Evolutionary conservation across 768 basidiomycete species (phyloP).

Genomic region (Candolleomyces efflorescens): DNA sequence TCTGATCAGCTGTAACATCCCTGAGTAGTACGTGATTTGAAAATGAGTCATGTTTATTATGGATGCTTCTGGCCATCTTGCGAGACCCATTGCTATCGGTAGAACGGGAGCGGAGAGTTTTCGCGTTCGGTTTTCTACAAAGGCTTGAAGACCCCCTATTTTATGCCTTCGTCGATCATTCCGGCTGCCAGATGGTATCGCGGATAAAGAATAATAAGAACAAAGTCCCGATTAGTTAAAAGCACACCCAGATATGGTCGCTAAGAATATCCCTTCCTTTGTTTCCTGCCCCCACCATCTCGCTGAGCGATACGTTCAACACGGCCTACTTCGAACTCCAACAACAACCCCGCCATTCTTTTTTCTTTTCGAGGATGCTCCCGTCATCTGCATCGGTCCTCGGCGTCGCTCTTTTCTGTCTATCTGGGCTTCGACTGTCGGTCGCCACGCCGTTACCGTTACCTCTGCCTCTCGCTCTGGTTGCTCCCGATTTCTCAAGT

Average conservation of each 20-base stretch:
- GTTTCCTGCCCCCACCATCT: constrained; percentile 16
- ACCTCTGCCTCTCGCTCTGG: constrained; percentile 23
- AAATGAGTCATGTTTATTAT: too few species aligned
- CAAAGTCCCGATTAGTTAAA: constrained; percentile 9
- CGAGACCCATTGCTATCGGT: too few species aligned
- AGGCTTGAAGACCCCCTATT: neutral
- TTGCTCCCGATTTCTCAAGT: constrained; percentile 26
- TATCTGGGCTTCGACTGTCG: constrained; percentile 24
- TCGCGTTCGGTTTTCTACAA: neutral
- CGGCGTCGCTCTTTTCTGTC: constrained; percentile 33
- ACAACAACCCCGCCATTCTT: constrained; percentile 22
- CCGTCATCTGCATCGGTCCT: constrained; percentile 37
- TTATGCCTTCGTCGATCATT: neutral
- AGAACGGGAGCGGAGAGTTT: too few species aligned
- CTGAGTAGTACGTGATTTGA: too few species aligned
- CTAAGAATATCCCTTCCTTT: constrained; percentile 2
- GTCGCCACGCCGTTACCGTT: constrained; percentile 37
- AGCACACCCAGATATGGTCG: constrained; percentile 1
- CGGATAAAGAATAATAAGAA: neutral
- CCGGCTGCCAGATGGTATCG: neutral
- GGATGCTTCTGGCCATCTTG: too few species aligned
- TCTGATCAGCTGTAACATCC: too few species aligned
- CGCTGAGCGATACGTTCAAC: constrained; percentile 23
- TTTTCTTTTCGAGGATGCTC: constrained; percentile 19
- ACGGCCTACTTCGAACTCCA: constrained; percentile 7